A percentile compares a stretch with the other conserved stretches of the same genome.
phyloP scores from a whole-genome alignment of 805 yeast species.

The Teunomyces lycoperdinae region DNA sequence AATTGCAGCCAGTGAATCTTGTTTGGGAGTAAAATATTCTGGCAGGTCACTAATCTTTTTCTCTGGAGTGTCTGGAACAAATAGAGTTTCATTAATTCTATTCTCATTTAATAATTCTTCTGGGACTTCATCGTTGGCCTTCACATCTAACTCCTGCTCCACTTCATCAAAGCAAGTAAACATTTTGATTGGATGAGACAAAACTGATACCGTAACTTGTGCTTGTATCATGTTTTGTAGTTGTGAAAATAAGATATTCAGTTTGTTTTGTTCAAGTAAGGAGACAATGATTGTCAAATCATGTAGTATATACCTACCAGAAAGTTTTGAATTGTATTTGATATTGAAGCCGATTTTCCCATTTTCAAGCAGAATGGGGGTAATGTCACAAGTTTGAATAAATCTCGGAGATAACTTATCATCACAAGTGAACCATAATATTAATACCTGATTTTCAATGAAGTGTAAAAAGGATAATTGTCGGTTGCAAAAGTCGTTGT shows the following conservation, averaged over 20 bases:
- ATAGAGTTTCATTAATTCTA: neutral
- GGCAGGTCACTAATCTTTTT: neutral
- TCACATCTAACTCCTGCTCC: neutral
- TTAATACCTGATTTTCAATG: conserved; percentile 1
- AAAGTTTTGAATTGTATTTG: neutral
- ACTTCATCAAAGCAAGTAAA: neutral
- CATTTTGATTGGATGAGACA: neutral
- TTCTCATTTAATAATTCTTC: neutral
- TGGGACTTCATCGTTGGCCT: neutral
- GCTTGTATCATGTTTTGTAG: neutral
- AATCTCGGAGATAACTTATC: neutral
- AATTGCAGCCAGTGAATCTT: neutral
- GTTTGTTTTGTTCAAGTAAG: neutral
- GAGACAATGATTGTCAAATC: neutral
- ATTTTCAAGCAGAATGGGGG: neutral
- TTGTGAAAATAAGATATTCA: neutral
- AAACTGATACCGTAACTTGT: neutral
- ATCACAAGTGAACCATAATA: neutral
- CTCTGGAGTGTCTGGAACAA: neutral
- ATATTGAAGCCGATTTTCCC: neutral
- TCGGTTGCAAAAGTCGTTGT: neutral
- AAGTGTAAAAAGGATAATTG: neutral
- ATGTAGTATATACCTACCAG: neutral
- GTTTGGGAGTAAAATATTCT: neutral
- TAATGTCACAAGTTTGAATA: neutral